phyloP scores from a whole-genome alignment of 148 eudicot genomes.

The Camellia lanceoleosa region DNA sequence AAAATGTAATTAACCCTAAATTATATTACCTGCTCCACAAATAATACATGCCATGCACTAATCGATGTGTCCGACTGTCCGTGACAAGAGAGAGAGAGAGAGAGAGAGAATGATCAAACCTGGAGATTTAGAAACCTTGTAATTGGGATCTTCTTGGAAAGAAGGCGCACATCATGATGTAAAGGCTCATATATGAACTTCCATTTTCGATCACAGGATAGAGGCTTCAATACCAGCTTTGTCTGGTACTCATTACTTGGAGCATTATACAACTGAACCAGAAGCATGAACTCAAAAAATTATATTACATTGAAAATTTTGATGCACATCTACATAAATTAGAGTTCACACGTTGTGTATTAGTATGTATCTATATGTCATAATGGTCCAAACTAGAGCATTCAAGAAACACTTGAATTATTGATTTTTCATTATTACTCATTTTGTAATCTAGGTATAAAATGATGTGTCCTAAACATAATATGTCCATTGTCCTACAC shows the following conservation, averaged over 20 bases:
- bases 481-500: too few relatives aligned
- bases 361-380: not conserved
- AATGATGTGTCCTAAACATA: too few relatives aligned
- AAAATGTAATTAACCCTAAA: not conserved
- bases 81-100: not conserved
- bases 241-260: conserved; percentile 73
- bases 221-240: conserved; percentile 82
- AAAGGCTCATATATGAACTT: conserved; percentile 76
- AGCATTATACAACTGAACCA: conserved; percentile 71
- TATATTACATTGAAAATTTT: not conserved
- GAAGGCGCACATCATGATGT: conserved; percentile 62
- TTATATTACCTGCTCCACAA: not conserved
- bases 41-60: conserved; percentile 1
- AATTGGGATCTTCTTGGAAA: conserved; percentile 87
- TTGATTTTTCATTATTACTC: too few relatives aligned
- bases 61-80: not conserved
- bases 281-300: not conserved
- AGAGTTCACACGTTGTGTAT: not conserved
- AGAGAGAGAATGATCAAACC: conserved; percentile 33
- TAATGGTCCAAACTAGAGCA: not conserved
- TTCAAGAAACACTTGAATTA: not conserved
- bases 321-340: too few relatives aligned
- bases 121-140: conserved; percentile 81
- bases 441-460: too few relatives aligned
- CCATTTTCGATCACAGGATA: conserved; percentile 68